Conservation (phyloP, 768 basidiomycete species). For the Lactifluus echinatus region DNA sequence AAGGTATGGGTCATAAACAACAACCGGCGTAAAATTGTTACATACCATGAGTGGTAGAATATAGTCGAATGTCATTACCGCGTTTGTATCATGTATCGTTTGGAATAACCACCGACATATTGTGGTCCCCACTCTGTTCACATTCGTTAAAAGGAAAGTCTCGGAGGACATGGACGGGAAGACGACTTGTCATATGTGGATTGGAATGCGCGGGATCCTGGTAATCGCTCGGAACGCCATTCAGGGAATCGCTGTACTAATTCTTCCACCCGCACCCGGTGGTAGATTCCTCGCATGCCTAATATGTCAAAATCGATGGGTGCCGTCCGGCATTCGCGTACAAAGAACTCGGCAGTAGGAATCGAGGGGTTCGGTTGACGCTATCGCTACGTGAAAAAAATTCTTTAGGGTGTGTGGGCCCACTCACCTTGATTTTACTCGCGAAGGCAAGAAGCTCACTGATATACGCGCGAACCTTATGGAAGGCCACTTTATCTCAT, state of each 20-base stretch:
- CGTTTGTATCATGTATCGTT: constrained; percentile 67
- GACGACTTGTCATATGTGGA: constrained; percentile 74
- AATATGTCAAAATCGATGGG: constrained; percentile 62
- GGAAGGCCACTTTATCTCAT: neutral
- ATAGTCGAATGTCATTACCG: constrained; percentile 69
- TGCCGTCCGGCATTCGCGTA: constrained; percentile 53
- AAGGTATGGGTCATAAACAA: constrained; percentile 3
- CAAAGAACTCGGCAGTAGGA: constrained; percentile 52
- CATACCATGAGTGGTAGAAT: constrained; percentile 72
- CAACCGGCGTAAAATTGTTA: constrained; percentile 9
- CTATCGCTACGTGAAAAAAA: constrained; percentile 29
- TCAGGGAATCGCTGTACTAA: constrained; percentile 55
- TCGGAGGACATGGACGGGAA: neutral
- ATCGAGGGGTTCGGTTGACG: constrained; percentile 57
- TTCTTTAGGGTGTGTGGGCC: neutral
- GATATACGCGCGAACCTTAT: constrained; percentile 64
- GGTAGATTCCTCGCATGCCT: constrained; percentile 59
- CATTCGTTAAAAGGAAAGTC: neutral
- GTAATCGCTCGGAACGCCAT: constrained; percentile 63
- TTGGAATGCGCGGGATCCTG: constrained; percentile 72
- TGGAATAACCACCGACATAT: constrained; percentile 75
- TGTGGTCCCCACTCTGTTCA: constrained; percentile 47
- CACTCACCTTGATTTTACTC: constrained; percentile 57
- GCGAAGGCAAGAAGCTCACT: constrained; percentile 67
- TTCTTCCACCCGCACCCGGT: constrained; percentile 47